These are phyloP conservation scores for Colletotrichum agaves DNA, from an alignment of 2,329 filamentous ascomycete species.

Conservation along the genomic window DNA sequence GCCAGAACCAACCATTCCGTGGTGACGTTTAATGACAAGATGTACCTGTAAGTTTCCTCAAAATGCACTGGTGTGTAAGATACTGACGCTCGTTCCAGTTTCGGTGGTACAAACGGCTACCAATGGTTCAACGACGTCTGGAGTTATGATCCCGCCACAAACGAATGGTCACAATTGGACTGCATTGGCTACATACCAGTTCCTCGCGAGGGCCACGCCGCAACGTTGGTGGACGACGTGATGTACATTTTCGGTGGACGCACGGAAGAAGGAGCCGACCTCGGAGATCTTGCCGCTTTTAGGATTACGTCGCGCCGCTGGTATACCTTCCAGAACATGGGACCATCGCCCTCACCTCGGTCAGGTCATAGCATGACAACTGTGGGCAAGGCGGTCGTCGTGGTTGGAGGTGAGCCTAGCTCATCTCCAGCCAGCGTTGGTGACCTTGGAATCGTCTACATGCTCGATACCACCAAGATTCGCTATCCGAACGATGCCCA, in stretches of 20 bases:
- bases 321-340: slow-evolving; percentile 99
- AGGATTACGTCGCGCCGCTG: slow-evolving; percentile 82
- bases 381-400: slow-evolving; percentile 90
- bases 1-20: slow-evolving; percentile 95
- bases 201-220: slow-evolving; percentile 92
- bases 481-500: slow-evolving; percentile 87
- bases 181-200: slow-evolving; percentile 98
- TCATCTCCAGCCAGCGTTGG: slow-evolving; percentile 82
- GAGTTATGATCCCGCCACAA: slow-evolving; percentile 88
- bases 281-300: slow-evolving; percentile 90
- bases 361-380: slow-evolving; percentile 99
- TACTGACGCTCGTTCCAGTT: slow-evolving; percentile 62
- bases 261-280: slow-evolving; percentile 90
- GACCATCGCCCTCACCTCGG: slow-evolving; percentile 89
- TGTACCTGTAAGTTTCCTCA: slow-evolving; percentile 79
- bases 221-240: slow-evolving; percentile 92
- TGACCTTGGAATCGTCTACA: slow-evolving; percentile 89
- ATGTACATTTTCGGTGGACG: slow-evolving; percentile 99
- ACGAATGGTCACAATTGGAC: slow-evolving; percentile 88
- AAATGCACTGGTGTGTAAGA: not conserved
- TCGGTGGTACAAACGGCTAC: slow-evolving; percentile 94
- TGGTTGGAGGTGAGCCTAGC: slow-evolving; percentile 94
- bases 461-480: slow-evolving; percentile 95
- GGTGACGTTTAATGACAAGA: slow-evolving; percentile 90
- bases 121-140: slow-evolving; percentile 99